Conservation (phyloP, 2,329 filamentous ascomycete species). For the Diaporthe destruens region DNA sequence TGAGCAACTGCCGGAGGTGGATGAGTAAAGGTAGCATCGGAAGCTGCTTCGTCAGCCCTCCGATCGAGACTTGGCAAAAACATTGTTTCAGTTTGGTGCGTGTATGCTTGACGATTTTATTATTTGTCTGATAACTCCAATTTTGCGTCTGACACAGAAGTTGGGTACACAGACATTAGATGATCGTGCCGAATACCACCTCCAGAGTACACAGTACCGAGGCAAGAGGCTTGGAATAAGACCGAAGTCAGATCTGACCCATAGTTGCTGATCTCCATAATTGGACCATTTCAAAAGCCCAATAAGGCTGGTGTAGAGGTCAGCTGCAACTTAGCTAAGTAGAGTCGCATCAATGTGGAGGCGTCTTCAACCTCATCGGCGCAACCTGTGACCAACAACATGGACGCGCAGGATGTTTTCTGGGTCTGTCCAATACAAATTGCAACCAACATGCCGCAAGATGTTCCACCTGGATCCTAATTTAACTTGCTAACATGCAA, state of each 20-base stretch:
- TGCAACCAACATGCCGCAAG: background rate
- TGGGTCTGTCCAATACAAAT: background rate
- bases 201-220: background rate
- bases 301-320: background rate
- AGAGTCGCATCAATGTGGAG: background rate
- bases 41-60: background rate
- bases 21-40: background rate
- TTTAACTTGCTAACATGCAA: background rate
- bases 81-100: background rate
- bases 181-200: background rate
- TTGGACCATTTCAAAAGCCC: background rate
- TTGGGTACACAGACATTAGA: background rate
- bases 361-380: background rate
- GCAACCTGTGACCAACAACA: background rate
- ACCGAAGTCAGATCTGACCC: background rate
- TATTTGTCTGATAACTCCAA: background rate
- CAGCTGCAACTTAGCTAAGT: background rate
- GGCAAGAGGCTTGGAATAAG: background rate
- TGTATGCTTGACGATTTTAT: background rate
- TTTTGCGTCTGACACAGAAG: background rate
- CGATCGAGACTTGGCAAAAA: background rate
- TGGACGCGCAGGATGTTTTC: background rate
- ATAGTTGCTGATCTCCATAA: background rate
- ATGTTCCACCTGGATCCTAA: background rate
- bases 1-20: background rate